Conservation (phyloP, 805 yeast genomes). For the Candida vartiovaarae region DNA sequence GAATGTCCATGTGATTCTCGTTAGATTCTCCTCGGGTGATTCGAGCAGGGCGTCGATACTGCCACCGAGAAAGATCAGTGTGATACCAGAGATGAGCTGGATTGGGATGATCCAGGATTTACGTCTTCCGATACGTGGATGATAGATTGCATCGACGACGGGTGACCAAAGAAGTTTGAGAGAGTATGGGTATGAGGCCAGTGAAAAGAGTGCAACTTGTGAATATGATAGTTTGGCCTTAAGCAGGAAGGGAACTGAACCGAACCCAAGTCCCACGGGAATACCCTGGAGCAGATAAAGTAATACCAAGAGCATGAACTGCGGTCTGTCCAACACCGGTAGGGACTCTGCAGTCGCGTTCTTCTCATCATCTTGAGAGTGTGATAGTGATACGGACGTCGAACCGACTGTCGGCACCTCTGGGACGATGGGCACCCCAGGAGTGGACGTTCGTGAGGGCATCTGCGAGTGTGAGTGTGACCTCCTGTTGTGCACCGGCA, state of each 20-base stretch:
- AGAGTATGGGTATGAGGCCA: slow-evolving; percentile 94
- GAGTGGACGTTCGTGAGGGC: slow-evolving; percentile 5
- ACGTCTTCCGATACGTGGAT: slow-evolving; percentile 65
- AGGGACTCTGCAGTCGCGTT: slow-evolving; percentile 7
- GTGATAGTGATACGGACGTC: too few relatives aligned
- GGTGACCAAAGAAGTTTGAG: slow-evolving; percentile 94
- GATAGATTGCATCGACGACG: slow-evolving; percentile 81
- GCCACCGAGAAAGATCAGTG: slow-evolving; percentile 59
- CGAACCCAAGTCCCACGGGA: slow-evolving; percentile 94
- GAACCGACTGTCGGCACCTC: too few relatives aligned
- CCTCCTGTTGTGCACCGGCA: slow-evolving; percentile 17
- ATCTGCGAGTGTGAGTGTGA: slow-evolving; percentile 11
- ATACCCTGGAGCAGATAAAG: slow-evolving; percentile 90
- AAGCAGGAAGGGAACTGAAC: slow-evolving; percentile 83
- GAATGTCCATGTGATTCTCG: slow-evolving; percentile 59
- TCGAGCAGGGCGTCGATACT: slow-evolving; percentile 43
- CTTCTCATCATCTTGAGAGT: too few relatives aligned
- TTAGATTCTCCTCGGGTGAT: slow-evolving; percentile 42
- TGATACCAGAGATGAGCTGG: slow-evolving; percentile 69
- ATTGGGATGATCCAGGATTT: slow-evolving; percentile 94
- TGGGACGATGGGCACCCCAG: neutral
- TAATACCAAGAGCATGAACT: slow-evolving; percentile 64
- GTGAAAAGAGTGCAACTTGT: slow-evolving; percentile 82
- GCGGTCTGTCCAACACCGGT: slow-evolving; percentile 53
- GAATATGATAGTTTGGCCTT: slow-evolving; percentile 79